Evolutionary conservation across 2,329 filamentous ascomycete genomes (phyloP), one percentile per base, ranked within the genome.

Genomic region (Zasmidium angulare): DNA sequence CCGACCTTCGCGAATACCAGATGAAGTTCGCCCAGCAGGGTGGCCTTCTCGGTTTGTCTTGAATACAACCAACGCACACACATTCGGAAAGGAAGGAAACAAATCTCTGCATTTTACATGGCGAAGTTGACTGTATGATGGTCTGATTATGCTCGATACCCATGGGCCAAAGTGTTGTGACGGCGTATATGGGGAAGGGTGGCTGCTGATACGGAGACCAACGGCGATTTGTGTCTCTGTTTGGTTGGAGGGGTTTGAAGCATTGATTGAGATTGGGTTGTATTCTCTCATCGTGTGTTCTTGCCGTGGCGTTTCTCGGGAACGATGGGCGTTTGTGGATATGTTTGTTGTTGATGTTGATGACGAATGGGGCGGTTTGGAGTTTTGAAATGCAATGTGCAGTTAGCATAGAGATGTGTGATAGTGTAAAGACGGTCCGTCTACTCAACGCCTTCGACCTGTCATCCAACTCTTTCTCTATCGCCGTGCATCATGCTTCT

Each of bases 1-100:
- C 89, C 0, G 90, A 89, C 71, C 75, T 96, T 64, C 82, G 89
- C 59, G 89, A 93, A 54, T 89, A 90, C 65, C 91, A 96, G 74
- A 75, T 87, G 62, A 86, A 87, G 58, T 90, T 92, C 70, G 84
- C 86, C 9, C 83, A 86, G 56, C 82, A 82, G 36, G 88, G 86
- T 1, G 88, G 86, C 1, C 81, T 86, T 22, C 59, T 69, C 46
- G 70, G 67, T 20, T 58, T 72, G 50, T 65, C 64, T 43, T 73
- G 62, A 43, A 43, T 19, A 17, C 11, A 43, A 7, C 9, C n/a
- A 9, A 43, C 36, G n/a, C 11, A 43, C n/a, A 43, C 36, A 17
- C n/a, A 43, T 17, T 10, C 36, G 36, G 14, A 43, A 17, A 29
- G 11, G n/a, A 17, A 29, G 11, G 26, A 29, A 29, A 29, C 26